phyloP scores from a whole-genome alignment of 75 land plant species.

The Ceratopteris richardii region DNA sequence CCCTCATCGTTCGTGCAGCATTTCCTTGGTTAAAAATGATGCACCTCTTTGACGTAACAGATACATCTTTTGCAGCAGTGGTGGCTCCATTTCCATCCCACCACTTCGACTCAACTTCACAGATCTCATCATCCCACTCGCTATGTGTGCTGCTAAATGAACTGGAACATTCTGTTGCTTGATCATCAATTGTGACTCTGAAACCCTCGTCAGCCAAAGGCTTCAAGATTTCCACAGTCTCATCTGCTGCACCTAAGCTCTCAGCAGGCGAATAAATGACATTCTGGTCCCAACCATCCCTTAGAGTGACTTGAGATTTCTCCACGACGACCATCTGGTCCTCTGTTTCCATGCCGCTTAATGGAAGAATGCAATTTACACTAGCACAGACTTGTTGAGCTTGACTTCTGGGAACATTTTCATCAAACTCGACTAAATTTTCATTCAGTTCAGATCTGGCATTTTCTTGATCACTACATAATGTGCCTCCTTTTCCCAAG shows the following conservation, averaged over 20 bases:
- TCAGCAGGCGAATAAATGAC: neutral
- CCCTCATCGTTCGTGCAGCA: no score
- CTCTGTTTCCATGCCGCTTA: no score
- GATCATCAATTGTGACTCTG: conserved; percentile 18
- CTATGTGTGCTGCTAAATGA: conserved; percentile 25
- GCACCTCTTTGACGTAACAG: conserved; percentile 4
- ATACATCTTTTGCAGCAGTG: conserved; percentile 17
- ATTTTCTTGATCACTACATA: no score
- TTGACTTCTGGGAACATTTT: no score
- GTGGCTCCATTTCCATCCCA: conserved; percentile 41
- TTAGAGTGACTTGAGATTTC: no score
- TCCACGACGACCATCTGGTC: no score
- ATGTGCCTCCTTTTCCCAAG: neutral
- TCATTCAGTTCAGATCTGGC: no score
- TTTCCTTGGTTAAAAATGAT: neutral
- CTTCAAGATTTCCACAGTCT: conserved; percentile 9
- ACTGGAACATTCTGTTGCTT: conserved; percentile 43
- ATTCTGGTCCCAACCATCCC: no score
- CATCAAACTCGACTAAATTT: no score
- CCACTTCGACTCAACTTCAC: conserved; percentile 35
- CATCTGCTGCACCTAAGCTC: neutral
- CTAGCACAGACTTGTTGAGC: no score
- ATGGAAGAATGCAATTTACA: no score
- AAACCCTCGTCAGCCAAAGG: conserved; percentile 12
- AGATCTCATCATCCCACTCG: conserved; percentile 13